These are phyloP conservation scores for Phaseolus lunatus DNA, from an alignment of 306 rosid species.

Conservation along the genomic window DNA sequence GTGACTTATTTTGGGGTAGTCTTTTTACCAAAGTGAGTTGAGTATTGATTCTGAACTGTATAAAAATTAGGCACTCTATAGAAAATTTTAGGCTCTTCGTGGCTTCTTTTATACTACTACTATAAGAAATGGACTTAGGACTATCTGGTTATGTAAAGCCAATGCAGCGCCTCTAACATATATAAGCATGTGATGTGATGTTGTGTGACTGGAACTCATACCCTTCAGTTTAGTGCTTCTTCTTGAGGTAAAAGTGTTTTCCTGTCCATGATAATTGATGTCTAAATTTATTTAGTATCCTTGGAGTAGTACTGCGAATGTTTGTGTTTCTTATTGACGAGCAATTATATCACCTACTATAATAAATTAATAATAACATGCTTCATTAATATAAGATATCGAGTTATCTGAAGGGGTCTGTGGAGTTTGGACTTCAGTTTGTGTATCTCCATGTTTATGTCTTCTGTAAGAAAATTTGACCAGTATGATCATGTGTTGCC, in stretches of 20 bases:
- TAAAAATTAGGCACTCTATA: neutral
- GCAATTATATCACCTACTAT: neutral
- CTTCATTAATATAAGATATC: neutral
- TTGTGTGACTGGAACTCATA: conserved; percentile 8
- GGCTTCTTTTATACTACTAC: conserved; percentile 2
- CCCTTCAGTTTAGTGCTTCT: neutral
- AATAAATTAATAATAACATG: neutral
- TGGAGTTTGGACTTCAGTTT: neutral
- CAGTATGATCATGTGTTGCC: neutral
- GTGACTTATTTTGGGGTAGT: neutral
- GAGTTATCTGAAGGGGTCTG: neutral
- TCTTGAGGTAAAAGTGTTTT: too few relatives aligned
- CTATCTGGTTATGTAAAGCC: conserved; percentile 18
- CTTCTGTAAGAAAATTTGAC: conserved; percentile 29
- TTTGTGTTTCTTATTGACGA: neutral
- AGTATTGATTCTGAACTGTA: conserved; percentile 7
- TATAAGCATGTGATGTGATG: conserved; percentile 23
- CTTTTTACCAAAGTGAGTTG: neutral
- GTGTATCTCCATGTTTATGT: neutral
- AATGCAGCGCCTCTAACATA: neutral
- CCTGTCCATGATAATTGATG: neutral
- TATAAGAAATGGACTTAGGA: neutral
- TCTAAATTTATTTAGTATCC: neutral
- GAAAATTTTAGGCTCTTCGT: neutral
- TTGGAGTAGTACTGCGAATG: neutral